A percentile compares a stretch with the other conserved stretches of the same genome.
Evolutionary conservation across 192 early-diverging fungal species (phyloP).

Genomic region (Martensiomyces pterosporus): DNA sequence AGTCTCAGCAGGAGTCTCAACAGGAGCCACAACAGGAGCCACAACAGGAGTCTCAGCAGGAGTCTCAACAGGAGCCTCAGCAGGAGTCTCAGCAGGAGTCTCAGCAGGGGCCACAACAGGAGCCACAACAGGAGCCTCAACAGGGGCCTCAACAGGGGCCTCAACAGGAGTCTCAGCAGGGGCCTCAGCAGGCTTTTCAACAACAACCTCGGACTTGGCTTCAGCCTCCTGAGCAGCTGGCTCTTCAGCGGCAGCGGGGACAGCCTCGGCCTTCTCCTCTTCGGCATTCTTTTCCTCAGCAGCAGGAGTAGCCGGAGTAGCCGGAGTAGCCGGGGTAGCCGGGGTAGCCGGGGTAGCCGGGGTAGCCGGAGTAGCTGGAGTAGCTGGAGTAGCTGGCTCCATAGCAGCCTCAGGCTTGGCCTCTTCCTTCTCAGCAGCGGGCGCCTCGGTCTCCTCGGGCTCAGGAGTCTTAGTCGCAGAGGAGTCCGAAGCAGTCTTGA

Average conservation of each 20-base stretch:
- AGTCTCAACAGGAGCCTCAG: conserved; percentile 11
- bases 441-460: not conserved
- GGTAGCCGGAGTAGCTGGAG: too few relatives aligned
- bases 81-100: conserved; percentile 7
- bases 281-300: conserved; percentile 24
- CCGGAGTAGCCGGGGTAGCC: too few relatives aligned
- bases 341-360: too few relatives aligned
- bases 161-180: conserved; percentile 22
- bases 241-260: conserved; percentile 16
- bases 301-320: too few relatives aligned
- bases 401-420: conserved; percentile 5
- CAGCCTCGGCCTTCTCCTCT: conserved; percentile 25
- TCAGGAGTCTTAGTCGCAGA: conserved; percentile 5
- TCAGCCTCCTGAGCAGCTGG: conserved; percentile 14
- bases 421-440: conserved; percentile 12
- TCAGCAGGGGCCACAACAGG: conserved; percentile 24
- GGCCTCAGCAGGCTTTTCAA: conserved; percentile 19
- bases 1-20: not conserved
- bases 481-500: too few relatives aligned
- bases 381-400: not conserved
- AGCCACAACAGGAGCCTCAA: conserved; percentile 12
- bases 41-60: conserved; percentile 23
- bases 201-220: conserved; percentile 24
- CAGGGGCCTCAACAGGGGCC: conserved; percentile 3
- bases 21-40: conserved; percentile 8